Evolutionary conservation across 2,329 filamentous ascomycete species (phyloP), one percentile per base, ranked within the genome.

Genomic region (Phoma sp.): DNA sequence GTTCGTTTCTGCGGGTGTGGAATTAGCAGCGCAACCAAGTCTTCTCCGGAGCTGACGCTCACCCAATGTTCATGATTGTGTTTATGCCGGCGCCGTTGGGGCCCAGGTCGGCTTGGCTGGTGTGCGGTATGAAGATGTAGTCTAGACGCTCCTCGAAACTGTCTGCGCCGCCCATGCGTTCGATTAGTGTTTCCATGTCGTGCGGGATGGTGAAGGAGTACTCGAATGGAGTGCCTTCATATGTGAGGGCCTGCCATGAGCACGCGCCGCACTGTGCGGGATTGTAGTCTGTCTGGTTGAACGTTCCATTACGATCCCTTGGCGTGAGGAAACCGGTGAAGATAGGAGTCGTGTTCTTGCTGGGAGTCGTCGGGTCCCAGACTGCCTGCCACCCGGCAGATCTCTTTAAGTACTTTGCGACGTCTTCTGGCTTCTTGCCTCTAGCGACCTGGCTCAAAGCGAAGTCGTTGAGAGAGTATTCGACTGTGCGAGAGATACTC

Each of bases 1-100:
- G 87, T 71, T 90, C 85, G 69, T 89, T 89, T 21, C 85, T 86
- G 1, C 84, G 32, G 5, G 1, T 8, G 17, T 10, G 3, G 13
- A 3, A 10, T 45, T 12, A 51, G 35, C 39, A 13, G 3, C 1
- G 6, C 19, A 17, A 29, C 17, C 2, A 17, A 17, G 17, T 17
- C 1, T 17, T 17, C 17, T 17, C 17, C 2, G 17, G 1, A 17
- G 17, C 17, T 17, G 17, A 17, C 17, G 3, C 27, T 29, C 27
- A 58, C 37, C 62, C 62, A n/a, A 64, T 64, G 32, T 64, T 64
- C 62, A 63, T 87, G 69, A 88, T 88, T 19, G 89, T 82, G 6
- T 64, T 73, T 46, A 74, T 76, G 2, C 71, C 73, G 0, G 69
- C 69, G 3, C 73, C 73, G 40, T 76, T 76, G 1, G 63, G 68